A percentile compares a stretch with the other conserved stretches of the same genome.
Conservation (phyloP, 1,284 basidiomycete species). For the Malassezia pachydermatis region DNA sequence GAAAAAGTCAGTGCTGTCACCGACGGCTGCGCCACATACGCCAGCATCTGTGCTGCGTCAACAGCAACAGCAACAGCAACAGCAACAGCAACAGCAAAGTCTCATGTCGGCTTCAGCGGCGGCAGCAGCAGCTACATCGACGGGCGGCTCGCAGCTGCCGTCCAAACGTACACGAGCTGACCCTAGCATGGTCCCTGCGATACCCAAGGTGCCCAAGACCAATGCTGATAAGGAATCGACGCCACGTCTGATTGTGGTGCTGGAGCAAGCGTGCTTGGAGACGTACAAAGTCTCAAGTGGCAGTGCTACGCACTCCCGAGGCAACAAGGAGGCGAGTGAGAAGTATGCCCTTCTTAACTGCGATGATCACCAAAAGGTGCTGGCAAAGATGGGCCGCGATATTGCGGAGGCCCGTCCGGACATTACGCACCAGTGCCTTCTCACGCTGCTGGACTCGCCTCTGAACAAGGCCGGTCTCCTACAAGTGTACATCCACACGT, state of each 20-base stretch:
- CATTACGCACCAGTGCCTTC: conserved; percentile 97
- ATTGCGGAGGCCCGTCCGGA: conserved; percentile 96
- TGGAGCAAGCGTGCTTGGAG: conserved; percentile 89
- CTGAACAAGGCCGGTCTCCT: conserved; percentile 93
- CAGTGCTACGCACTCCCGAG: conserved; percentile 48
- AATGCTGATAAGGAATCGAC: conserved; percentile 33
- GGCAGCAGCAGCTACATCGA: conserved; percentile 15
- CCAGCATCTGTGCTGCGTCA: conserved; percentile 10
- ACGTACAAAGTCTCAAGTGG: conserved; percentile 72
- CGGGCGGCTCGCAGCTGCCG: too few relatives aligned
- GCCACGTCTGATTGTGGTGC: conserved; percentile 64
- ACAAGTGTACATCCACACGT: conserved; percentile 97
- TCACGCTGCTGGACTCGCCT: conserved; percentile 93
- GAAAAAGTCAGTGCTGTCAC: conserved; percentile 11
- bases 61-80: not conserved
- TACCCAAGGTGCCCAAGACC: conserved; percentile 44
- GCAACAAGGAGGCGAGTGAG: conserved; percentile 51
- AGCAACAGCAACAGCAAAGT: too few relatives aligned
- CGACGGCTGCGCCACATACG: conserved; percentile 12
- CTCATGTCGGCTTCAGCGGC: too few relatives aligned
- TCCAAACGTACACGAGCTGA: conserved; percentile 38
- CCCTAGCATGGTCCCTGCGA: conserved; percentile 37
- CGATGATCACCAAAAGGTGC: conserved; percentile 95
- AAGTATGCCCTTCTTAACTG: conserved; percentile 97
- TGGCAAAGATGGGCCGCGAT: conserved; percentile 93